A percentile compares a stretch with the other conserved stretches of the same genome.
phyloP scores from a whole-genome alignment of 2,329 filamentous ascomycete genomes.

The Venturia oleaginea region DNA sequence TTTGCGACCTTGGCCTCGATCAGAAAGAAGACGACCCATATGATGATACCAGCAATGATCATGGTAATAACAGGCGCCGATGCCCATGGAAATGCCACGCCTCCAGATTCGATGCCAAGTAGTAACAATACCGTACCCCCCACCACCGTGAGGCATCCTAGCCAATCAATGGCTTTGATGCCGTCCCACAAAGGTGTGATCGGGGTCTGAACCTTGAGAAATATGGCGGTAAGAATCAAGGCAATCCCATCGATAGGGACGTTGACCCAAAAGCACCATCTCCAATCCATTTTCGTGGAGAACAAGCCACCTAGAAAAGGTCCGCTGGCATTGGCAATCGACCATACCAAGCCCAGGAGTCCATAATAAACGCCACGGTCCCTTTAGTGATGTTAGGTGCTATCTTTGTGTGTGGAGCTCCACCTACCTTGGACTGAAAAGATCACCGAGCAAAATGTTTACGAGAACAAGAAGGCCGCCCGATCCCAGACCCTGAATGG shows the following conservation, averaged over 20 bases:
- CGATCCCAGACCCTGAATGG: slow-evolving; percentile 54
- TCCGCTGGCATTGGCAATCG: slow-evolving; percentile 54
- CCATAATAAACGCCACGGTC: slow-evolving; percentile 53
- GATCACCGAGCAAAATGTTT: slow-evolving; percentile 54
- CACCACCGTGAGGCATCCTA: slow-evolving; percentile 57
- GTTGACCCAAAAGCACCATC: slow-evolving; percentile 60
- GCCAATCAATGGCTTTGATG: slow-evolving; percentile 55
- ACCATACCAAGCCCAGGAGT: slow-evolving; percentile 58
- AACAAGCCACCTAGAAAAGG: slow-evolving; percentile 61
- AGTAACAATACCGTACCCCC: slow-evolving; percentile 79
- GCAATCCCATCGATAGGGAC: slow-evolving; percentile 52
- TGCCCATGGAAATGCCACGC: slow-evolving; percentile 63
- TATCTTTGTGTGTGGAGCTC: background rate
- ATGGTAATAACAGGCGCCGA: slow-evolving; percentile 69
- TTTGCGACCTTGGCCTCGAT: slow-evolving; percentile 65
- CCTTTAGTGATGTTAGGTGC: slow-evolving; percentile 20
- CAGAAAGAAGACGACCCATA: slow-evolving; percentile 56
- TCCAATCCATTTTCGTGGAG: slow-evolving; percentile 53
- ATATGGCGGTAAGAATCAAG: slow-evolving; percentile 49
- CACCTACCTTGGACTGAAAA: slow-evolving; percentile 44
- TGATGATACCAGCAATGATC: slow-evolving; percentile 60
- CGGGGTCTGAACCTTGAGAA: slow-evolving; percentile 53
- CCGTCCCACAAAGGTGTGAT: slow-evolving; percentile 40
- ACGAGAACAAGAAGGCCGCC: slow-evolving; percentile 54
- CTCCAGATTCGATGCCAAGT: slow-evolving; percentile 77